phyloP scores from a whole-genome alignment of 306 rosid genomes.

The Prunus mongolica region DNA sequence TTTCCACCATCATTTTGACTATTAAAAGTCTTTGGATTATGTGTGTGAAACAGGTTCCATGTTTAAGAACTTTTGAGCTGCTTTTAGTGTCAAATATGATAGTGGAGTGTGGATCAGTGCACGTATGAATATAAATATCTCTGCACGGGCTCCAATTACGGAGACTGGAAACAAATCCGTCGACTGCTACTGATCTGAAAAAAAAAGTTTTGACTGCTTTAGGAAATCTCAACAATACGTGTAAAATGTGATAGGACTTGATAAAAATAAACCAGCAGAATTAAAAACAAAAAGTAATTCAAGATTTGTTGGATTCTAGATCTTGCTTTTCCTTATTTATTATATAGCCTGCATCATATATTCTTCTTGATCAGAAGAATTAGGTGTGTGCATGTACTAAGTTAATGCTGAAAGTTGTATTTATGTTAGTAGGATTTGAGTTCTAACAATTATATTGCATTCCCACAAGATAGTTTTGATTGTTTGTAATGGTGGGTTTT shows the following conservation, averaged over 20 bases:
- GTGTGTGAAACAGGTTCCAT: background rate
- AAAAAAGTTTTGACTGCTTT: background rate
- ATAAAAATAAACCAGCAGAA: background rate
- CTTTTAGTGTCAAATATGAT: background rate
- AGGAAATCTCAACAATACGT: background rate
- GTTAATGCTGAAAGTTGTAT: background rate
- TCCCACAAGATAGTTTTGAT: background rate
- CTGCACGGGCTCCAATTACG: background rate
- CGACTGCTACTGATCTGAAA: background rate
- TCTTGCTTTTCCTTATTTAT: background rate
- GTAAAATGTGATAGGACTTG: background rate
- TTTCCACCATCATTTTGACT: background rate
- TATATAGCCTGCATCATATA: background rate
- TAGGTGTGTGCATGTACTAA: background rate
- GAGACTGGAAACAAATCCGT: background rate
- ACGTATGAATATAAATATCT: background rate
- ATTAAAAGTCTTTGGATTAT: background rate
- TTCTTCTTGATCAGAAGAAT: background rate
- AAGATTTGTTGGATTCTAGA: background rate
- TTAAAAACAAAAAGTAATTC: background rate
- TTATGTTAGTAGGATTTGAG: background rate
- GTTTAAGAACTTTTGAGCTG: background rate
- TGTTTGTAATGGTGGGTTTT: slow-evolving; percentile 8
- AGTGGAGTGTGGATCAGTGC: background rate
- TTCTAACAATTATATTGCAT: background rate